Percentiles rank a stretch among this genome's conserved stretches.
Evolutionary conservation across 169 alveolate species (phyloP).

Genomic region (Eimeria maxima): DNA sequence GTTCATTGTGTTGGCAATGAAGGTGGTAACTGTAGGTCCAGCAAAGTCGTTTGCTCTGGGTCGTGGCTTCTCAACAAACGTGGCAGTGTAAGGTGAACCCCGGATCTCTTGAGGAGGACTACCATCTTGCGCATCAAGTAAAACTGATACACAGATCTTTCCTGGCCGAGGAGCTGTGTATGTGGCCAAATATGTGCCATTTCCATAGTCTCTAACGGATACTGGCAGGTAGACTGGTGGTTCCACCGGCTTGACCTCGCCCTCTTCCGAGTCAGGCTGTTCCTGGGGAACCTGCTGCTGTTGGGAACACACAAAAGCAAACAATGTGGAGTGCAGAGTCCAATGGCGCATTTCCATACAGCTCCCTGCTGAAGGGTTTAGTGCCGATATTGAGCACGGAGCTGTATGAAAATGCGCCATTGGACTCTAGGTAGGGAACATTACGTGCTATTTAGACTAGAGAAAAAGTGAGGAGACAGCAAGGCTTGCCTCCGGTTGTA

Average conservation of each 20-base stretch:
- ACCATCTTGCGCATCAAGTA: constrained; percentile 93
- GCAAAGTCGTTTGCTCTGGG: constrained; percentile 92
- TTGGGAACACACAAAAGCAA: neutral
- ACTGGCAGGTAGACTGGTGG: constrained; percentile 48
- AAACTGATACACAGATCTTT: constrained; percentile 90
- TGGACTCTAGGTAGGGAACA: neutral
- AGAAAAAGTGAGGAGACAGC: neutral
- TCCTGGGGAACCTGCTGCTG: neutral
- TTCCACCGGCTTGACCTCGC: constrained; percentile 11
- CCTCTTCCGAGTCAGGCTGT: neutral
- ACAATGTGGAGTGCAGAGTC: neutral
- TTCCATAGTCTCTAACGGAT: constrained; percentile 79
- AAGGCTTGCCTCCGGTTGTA: constrained; percentile 50
- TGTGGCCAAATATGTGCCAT: constrained; percentile 88
- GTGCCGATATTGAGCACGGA: no score
- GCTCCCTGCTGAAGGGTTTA: neutral
- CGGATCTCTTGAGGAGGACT: constrained; percentile 90
- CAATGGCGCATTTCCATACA: neutral
- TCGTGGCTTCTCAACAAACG: constrained; percentile 89
- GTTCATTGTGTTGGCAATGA: constrained; percentile 88
- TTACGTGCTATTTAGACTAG: neutral
- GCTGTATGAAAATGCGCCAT: no score
- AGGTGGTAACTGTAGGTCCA: constrained; percentile 93
- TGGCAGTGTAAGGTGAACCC: constrained; percentile 94
- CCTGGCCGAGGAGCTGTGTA: constrained; percentile 86